phyloP scores from a whole-genome alignment of 768 basidiomycete species.

The Wakefieldia striispora region DNA sequence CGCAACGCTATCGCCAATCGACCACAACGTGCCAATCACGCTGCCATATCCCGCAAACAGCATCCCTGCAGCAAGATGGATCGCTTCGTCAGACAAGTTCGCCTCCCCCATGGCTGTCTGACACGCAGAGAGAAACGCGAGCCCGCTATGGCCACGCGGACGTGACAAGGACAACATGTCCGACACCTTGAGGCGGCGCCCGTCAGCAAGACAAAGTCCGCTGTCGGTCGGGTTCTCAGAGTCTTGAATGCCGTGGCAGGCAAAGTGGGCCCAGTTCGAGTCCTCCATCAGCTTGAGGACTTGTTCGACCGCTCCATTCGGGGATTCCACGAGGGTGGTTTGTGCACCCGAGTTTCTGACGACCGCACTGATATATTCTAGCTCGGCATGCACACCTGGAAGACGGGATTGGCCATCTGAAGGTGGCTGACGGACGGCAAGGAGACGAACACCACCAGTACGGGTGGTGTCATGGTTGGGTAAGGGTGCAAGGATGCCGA shows the following conservation, averaged over 20 bases:
- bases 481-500: conserved; percentile 14
- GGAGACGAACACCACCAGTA: neutral
- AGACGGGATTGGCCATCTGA: conserved; percentile 9
- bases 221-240: conserved; percentile 20
- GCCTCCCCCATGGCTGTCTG: conserved; percentile 39
- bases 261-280: conserved; percentile 25
- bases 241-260: conserved; percentile 31
- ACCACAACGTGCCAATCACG: conserved; percentile 46
- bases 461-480: neutral
- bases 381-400: conserved; percentile 7
- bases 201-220: conserved; percentile 17
- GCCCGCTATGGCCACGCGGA: conserved; percentile 21
- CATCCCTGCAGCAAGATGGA: conserved; percentile 46
- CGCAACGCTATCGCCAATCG: conserved; percentile 37
- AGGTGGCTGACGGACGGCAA: conserved; percentile 11
- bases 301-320: neutral
- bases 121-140: conserved; percentile 49
- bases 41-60: conserved; percentile 30
- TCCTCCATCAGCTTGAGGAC: neutral
- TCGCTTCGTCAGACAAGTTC: conserved; percentile 34
- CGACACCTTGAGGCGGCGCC: neutral
- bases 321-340: neutral
- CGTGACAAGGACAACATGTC: conserved; percentile 8
- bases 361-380: conserved; percentile 17
- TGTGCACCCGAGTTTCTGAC: neutral